Percentiles rank a stretch among this genome's conserved stretches.
These are phyloP conservation scores for Phytophthora pisi DNA, from an alignment of 352 stramenopile genomes.

Conservation along the genomic window DNA sequence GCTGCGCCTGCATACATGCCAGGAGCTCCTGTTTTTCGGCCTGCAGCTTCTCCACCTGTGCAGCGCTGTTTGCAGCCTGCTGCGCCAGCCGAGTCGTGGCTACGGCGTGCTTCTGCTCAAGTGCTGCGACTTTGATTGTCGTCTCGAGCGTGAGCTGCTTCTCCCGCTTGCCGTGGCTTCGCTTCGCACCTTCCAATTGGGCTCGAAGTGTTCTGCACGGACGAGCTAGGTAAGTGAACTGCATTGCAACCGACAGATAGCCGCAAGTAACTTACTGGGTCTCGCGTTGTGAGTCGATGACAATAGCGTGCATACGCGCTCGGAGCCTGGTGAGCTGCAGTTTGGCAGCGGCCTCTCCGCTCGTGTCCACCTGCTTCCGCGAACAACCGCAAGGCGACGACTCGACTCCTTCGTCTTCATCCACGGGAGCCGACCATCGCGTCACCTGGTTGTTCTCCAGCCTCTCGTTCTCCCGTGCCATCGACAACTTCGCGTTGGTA, in stretches of 20 bases:
- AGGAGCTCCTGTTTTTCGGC: conserved; percentile 58
- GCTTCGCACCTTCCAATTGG: conserved; percentile 49
- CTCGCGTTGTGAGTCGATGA: conserved; percentile 52
- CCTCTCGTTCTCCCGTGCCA: conserved; percentile 24
- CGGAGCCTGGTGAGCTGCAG: conserved; percentile 54
- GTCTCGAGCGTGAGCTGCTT: conserved; percentile 55
- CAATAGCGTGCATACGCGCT: conserved; percentile 59
- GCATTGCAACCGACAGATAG: neutral
- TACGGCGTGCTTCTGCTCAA: conserved; percentile 56
- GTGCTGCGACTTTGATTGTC: conserved; percentile 45
- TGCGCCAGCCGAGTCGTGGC: conserved; percentile 48
- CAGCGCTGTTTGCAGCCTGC: conserved; percentile 37
- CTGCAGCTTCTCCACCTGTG: conserved; percentile 48
- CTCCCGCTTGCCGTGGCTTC: conserved; percentile 45
- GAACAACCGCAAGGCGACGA: conserved; percentile 18
- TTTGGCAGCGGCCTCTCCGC: conserved; percentile 36
- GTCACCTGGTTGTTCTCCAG: conserved; percentile 31
- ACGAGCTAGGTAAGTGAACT: conserved; percentile 20
- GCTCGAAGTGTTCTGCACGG: conserved; percentile 41
- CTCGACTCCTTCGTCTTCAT: conserved; percentile 19
- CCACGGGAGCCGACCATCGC: conserved; percentile 26
- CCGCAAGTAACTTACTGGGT: conserved; percentile 37
- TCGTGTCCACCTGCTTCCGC: conserved; percentile 30
- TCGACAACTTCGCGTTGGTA: conserved; percentile 13
- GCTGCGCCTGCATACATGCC: conserved; percentile 39